Percentiles rank a stretch among this genome's conserved stretches.
Conservation (phyloP, 202 grass and related monocot genomes). For the Eragrostis tef region DNA sequence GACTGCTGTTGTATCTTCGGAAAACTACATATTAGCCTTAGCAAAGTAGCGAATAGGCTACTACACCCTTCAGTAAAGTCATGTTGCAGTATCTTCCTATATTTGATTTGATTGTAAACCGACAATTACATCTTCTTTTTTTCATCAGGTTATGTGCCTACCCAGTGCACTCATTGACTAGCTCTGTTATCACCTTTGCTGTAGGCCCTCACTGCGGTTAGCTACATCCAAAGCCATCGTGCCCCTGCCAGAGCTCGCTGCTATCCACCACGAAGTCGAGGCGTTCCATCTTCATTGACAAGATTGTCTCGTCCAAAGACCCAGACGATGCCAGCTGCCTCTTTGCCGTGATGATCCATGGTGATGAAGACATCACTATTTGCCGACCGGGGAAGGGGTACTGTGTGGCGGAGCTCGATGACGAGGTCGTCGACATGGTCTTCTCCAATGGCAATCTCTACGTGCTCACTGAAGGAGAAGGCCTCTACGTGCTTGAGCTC, state of each 20-base stretch:
- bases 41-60: no score
- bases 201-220: neutral
- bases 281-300: neutral
- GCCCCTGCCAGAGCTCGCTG: neutral
- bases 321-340: neutral
- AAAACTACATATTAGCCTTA: no score
- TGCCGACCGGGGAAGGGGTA: neutral
- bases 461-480: neutral
- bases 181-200: neutral
- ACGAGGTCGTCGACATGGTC: neutral
- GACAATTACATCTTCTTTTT: neutral
- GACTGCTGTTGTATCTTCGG: no score
- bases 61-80: no score
- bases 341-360: neutral
- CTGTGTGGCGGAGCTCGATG: neutral
- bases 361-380: neutral
- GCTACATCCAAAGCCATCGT: neutral
- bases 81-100: neutral
- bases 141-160: neutral
- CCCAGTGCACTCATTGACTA: neutral
- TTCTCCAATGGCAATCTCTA: neutral
- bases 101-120: neutral
- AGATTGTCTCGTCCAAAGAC: neutral
- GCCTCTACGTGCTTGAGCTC: neutral
- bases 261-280: neutral